Evolutionary conservation across 1,284 basidiomycete species (phyloP).

Genomic region (Cystobasidiaceae sp.): DNA sequence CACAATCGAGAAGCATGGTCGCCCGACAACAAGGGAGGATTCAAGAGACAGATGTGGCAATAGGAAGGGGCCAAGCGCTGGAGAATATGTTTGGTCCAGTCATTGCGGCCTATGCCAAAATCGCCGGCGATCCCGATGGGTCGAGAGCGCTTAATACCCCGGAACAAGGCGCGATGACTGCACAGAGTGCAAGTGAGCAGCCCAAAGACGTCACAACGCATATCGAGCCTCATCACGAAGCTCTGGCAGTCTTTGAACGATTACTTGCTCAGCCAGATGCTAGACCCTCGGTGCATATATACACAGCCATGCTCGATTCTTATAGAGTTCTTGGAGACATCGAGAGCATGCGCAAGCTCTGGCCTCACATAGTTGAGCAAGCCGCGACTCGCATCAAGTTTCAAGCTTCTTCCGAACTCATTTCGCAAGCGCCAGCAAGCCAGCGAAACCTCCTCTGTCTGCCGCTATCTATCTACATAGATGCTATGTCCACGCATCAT

Average conservation of each 20-base stretch:
- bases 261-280: conserved; percentile 56
- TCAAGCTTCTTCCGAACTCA: background rate
- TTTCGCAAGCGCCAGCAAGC: conserved; percentile 32
- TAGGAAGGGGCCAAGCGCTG: conserved; percentile 41
- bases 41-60: conserved; percentile 31
- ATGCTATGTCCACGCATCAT: conserved; percentile 64
- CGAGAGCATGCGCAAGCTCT: conserved; percentile 58
- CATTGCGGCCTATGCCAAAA: conserved; percentile 8
- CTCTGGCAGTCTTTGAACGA: conserved; percentile 57
- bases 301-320: conserved; percentile 67
- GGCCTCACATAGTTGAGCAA: conserved; percentile 63
- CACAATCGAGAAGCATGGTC: background rate
- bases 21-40: background rate
- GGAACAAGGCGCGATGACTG: no score
- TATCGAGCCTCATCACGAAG: no score
- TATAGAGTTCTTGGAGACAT: conserved; percentile 63
- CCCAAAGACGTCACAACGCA: no score
- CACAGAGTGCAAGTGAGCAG: no score
- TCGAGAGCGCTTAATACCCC: no score
- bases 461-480: conserved; percentile 79
- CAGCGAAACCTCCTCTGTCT: conserved; percentile 61
- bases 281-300: conserved; percentile 57
- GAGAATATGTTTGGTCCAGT: conserved; percentile 34
- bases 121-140: background rate
- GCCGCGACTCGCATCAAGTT: conserved; percentile 43